Conservation (phyloP, 331 rosid genomes). For the Phaseolus coccineus region DNA sequence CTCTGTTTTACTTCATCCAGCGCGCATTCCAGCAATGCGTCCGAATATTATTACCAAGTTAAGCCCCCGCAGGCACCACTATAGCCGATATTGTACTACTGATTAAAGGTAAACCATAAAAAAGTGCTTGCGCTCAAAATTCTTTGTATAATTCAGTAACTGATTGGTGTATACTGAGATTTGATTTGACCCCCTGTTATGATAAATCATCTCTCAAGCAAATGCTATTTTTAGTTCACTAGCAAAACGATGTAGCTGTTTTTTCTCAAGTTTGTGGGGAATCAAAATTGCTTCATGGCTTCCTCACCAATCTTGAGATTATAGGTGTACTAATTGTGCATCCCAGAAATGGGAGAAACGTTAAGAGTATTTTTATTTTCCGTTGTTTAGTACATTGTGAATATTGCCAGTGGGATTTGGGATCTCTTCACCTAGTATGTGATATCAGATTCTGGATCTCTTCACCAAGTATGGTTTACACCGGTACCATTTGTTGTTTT, state of each 20-base stretch:
- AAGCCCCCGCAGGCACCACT: slow-evolving; percentile 65
- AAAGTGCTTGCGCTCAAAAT: slow-evolving; percentile 45
- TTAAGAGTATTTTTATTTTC: background rate
- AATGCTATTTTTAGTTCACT: slow-evolving; percentile 20
- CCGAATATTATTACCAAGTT: slow-evolving; percentile 60
- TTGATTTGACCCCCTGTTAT: background rate
- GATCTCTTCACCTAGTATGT: background rate
- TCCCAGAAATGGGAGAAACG: background rate
- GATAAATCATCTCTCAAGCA: slow-evolving; percentile 14
- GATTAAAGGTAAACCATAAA: background rate
- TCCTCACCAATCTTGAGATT: background rate
- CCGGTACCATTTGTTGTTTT: background rate
- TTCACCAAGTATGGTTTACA: background rate
- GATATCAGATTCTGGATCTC: background rate
- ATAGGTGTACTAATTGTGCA: background rate
- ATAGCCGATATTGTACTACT: slow-evolving; percentile 38
- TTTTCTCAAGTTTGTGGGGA: background rate
- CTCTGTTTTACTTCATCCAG: slow-evolving; percentile 61
- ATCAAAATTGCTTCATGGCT: background rate
- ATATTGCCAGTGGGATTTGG: background rate
- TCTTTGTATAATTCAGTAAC: slow-evolving; percentile 48
- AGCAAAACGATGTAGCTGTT: background rate
- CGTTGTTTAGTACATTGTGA: background rate
- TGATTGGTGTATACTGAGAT: slow-evolving; percentile 45
- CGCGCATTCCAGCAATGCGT: slow-evolving; percentile 44